Base-by-base conservation (phyloP, 768 basidiomycete genomes). In the Trametes sanguinea region DNA sequence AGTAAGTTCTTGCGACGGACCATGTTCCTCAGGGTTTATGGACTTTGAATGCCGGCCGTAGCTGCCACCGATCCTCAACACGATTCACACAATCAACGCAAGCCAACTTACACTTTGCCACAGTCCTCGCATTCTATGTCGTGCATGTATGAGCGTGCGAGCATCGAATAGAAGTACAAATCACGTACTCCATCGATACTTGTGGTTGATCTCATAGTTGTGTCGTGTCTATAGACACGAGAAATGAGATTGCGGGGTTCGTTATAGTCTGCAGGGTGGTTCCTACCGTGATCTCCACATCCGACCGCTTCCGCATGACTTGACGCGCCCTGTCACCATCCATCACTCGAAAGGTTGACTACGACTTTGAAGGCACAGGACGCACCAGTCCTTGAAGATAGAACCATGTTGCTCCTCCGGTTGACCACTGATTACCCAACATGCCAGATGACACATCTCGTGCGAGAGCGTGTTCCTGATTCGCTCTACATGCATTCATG, bases 371-470 rank as follows among this genome's bases (percentile, higher is more conserved):
- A 32, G 27, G 10, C 9, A 11, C 29, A 2, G 7, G 14, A 56
- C 45, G 44, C 65, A 81, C 92, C 92, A 94, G 51, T 71, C 72
- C 69, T 89, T 90, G 76, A 88, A 94, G 13, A 85, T 74, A 45
- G 74, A 78, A 6, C 92, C 92, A 66, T 95, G 92, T 6, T 81
- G 83, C 71, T 92, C 90, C 60, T 84, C 84, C 4, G 86, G 82
- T 7, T 85, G 80, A 14, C 81, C 76, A 70, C 89, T 84, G 57
- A 95, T 90, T 22, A 91, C 76, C 93, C 93, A 95, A 58, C 84
- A 84, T 2, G 94, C 94, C 37, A 95, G 74, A 76, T 95, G 94
- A 68, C 93, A 95, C 92, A 95, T 94, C 72, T 95, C 94, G 67
- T 95, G 94, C 33, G 90, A 86, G 11, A 95, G 75, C 1, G 93